Percentiles rank a stretch among this genome's conserved stretches.
Evolutionary conservation across 495 filamentous ascomycete genomes (phyloP).

Genomic region (Xylaria sp.): DNA sequence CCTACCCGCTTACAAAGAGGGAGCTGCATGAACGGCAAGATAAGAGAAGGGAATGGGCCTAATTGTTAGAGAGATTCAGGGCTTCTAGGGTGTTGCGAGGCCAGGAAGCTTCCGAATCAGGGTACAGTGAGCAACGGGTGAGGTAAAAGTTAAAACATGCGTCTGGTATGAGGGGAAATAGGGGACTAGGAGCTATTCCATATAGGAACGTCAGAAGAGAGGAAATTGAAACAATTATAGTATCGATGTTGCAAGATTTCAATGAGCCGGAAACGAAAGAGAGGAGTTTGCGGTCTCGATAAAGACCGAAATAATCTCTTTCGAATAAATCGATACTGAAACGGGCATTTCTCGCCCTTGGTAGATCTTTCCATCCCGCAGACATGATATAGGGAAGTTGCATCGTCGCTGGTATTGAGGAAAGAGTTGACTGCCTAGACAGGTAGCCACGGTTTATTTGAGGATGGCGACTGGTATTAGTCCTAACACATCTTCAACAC

Average conservation of each 20-base stretch:
- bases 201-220: neutral
- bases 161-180: neutral
- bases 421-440: conserved; percentile 3
- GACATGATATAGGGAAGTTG: neutral
- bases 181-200: conserved; percentile 13
- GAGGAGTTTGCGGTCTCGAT: neutral
- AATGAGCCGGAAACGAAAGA: neutral
- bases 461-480: neutral
- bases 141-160: neutral
- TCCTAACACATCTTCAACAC: neutral
- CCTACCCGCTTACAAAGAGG: neutral
- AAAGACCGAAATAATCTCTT: neutral
- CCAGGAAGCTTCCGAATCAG: neutral
- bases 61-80: neutral
- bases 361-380: conserved; percentile 14
- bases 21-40: neutral
- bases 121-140: neutral
- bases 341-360: neutral
- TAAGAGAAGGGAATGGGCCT: neutral
- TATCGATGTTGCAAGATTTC: neutral
- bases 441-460: neutral
- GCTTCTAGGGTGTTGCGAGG: neutral
- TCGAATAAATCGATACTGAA: neutral
- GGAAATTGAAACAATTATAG: neutral
- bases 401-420: neutral